Evolutionary conservation across 2,329 filamentous ascomycete genomes (phyloP).

Genomic region (Ceratocystis eucalypticola): DNA sequence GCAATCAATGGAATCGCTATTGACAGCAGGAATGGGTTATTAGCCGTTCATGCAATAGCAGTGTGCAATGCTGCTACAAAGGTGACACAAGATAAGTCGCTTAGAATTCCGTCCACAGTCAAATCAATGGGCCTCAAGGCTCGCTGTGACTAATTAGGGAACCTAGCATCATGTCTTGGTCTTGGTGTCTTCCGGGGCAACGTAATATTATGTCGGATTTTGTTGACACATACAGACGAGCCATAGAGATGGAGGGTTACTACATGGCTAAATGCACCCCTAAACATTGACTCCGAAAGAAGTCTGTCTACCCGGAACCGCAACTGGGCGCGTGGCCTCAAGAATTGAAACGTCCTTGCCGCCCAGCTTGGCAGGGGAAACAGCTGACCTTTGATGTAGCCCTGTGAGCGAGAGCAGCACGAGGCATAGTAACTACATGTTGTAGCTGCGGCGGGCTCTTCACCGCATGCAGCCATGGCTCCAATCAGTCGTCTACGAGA

Average conservation of each 20-base stretch:
- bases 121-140: not conserved
- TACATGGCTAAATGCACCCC: not conserved
- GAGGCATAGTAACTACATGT: not conserved
- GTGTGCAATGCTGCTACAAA: not conserved
- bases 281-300: not conserved
- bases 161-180: not conserved
- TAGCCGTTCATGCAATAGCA: not conserved
- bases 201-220: not conserved
- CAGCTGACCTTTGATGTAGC: not conserved
- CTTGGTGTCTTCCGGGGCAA: not conserved
- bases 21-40: not conserved
- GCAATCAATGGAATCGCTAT: not conserved
- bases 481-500: not conserved
- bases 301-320: not conserved
- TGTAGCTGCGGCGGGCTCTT: not conserved
- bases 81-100: not conserved
- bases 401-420: not conserved
- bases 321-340: not conserved
- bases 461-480: not conserved
- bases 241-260: not conserved
- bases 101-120: not conserved
- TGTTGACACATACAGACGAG: not conserved
- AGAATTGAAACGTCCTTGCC: not conserved
- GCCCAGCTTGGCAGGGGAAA: not conserved
- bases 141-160: not conserved